Conservation (phyloP, 305 asterid genomes). For the Solanum chacoense region DNA sequence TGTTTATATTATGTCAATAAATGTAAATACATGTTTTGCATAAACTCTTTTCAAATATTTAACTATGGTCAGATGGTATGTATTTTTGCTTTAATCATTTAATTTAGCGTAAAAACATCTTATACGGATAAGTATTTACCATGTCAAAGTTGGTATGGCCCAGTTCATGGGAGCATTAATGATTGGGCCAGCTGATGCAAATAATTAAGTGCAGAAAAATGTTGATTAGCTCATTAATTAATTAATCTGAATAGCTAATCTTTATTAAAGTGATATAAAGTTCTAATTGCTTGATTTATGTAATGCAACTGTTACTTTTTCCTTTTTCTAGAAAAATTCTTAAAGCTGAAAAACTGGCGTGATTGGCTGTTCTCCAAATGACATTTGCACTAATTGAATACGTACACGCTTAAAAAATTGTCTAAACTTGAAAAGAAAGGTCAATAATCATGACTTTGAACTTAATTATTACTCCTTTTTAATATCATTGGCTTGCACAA, state of each 20-base stretch:
- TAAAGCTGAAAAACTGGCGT: background rate
- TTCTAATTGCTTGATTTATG: background rate
- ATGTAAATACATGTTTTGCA: background rate
- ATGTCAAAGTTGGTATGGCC: background rate
- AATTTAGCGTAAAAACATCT: background rate
- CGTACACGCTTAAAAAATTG: background rate
- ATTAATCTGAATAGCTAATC: background rate
- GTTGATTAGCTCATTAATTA: background rate
- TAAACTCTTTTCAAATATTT: too few species aligned
- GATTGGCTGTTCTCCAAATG: background rate
- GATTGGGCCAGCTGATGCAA: background rate
- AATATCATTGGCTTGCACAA: background rate
- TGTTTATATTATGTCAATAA: background rate
- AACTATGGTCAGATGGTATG: background rate
- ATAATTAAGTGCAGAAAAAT: background rate
- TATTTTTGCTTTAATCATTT: background rate
- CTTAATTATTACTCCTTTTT: background rate
- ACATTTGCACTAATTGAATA: background rate
- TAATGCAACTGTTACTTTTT: background rate
- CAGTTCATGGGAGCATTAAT: background rate
- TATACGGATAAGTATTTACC: fast-evolving
- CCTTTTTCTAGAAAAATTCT: background rate
- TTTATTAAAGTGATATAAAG: background rate
- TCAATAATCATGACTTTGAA: background rate
- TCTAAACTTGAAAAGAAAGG: background rate